Percentiles rank a stretch among this genome's conserved stretches.
phyloP scores from a whole-genome alignment of 768 basidiomycete genomes.

The Holtermannia corniformis region DNA sequence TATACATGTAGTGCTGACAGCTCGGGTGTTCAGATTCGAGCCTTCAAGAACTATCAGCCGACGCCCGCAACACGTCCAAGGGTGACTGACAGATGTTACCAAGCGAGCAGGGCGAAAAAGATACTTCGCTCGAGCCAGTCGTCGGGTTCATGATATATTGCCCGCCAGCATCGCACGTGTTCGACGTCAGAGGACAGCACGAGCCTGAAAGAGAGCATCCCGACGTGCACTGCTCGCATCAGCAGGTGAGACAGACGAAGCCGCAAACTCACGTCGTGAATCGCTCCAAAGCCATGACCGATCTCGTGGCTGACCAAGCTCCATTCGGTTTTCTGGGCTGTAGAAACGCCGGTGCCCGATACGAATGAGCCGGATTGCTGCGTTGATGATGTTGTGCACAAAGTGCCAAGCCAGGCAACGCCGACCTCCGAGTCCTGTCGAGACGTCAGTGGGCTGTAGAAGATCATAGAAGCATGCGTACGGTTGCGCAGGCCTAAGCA shows the following conservation, averaged over 20 bases:
- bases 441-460: not conserved
- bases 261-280: constrained; percentile 41
- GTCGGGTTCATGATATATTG: constrained; percentile 78
- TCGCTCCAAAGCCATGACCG: constrained; percentile 62
- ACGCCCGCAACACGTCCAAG: no score
- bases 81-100: constrained; percentile 65
- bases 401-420: constrained; percentile 76
- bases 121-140: constrained; percentile 52
- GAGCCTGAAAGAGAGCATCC: constrained; percentile 51
- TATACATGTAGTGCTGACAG: constrained; percentile 59
- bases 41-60: constrained; percentile 44
- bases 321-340: constrained; percentile 58
- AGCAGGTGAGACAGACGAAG: not conserved
- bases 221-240: constrained; percentile 49
- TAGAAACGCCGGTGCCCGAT: constrained; percentile 74
- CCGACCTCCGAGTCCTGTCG: constrained; percentile 45
- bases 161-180: constrained; percentile 55
- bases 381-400: constrained; percentile 50
- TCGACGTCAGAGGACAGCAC: constrained; percentile 62
- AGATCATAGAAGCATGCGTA: not conserved
- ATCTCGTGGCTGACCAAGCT: constrained; percentile 37
- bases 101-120: constrained; percentile 67
- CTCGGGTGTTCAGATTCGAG: constrained; percentile 50
- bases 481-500: not conserved
- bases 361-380: constrained; percentile 48